A percentile compares a stretch with the other conserved stretches of the same genome.
phyloP scores from a whole-genome alignment of 306 rosid genomes.

The Ziziphus jujuba region DNA sequence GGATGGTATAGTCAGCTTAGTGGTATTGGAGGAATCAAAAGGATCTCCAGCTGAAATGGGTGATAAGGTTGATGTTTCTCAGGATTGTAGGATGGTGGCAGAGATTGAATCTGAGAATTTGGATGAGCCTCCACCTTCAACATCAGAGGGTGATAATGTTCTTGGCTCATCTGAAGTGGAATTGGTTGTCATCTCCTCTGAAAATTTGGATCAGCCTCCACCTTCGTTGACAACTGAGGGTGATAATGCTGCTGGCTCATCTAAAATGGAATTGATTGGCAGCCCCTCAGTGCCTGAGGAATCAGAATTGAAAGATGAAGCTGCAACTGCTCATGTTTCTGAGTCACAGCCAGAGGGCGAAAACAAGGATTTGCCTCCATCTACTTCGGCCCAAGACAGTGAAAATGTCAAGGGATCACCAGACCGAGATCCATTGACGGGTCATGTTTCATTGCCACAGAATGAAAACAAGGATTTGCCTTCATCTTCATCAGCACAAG shows the following conservation, averaged over 20 bases:
- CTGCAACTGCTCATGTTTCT: constrained; percentile 1
- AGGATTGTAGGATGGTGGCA: background rate
- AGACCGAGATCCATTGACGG: background rate
- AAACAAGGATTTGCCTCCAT: constrained; percentile 9
- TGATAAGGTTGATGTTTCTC: constrained; percentile 15
- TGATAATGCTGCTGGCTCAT: too few relatives aligned
- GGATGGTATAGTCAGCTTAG: constrained; percentile 23
- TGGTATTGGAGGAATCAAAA: constrained; percentile 11
- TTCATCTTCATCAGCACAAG: background rate
- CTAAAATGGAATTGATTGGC: too few relatives aligned
- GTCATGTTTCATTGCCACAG: too few relatives aligned
- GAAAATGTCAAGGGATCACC: background rate
- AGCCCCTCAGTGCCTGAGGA: constrained; percentile 3
- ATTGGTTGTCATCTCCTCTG: background rate
- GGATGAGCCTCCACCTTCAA: background rate
- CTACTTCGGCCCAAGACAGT: background rate
- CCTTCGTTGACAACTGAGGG: too few relatives aligned
- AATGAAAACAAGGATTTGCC: too few relatives aligned
- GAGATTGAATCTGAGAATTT: background rate
- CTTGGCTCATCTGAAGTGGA: background rate
- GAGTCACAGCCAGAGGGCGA: background rate
- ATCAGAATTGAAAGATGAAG: constrained; percentile 14
- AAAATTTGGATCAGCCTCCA: too few relatives aligned
- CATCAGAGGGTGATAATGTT: background rate
- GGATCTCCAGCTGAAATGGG: constrained; percentile 28